Evolutionary conservation across 148 eudicot species (phyloP), one percentile per base, ranked within the genome.

Genomic region (Heliamphora exappendiculata): DNA sequence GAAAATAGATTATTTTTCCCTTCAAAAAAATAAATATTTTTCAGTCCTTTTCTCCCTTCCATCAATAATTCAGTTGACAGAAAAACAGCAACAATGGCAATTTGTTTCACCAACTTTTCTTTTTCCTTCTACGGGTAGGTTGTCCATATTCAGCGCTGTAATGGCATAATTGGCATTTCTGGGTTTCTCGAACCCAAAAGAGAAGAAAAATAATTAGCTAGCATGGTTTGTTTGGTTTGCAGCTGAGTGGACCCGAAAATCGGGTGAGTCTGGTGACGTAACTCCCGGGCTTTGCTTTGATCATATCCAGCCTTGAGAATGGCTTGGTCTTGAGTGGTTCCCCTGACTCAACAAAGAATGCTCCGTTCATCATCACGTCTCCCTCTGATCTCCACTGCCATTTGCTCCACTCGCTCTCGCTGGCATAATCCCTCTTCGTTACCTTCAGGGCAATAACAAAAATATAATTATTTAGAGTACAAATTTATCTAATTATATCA

Each of bases 351-450:
- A 70, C 41, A 33, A 70, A 70, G 24, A 28, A 16, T 7, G 74
- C 74, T 50, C 74, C 74, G 1, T 70, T 50, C 74, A 47, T 47
- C 74, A 70, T 49, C 74, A 70, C 31, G 31, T 70, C 74, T 29
- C 74, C 74, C 74, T 70, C 58, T 9, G 74, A 70, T 50, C 41
- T 49, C 74, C 74, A 70, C 17, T 70, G 58, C 74, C 74, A 70
- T 16, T 72, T 72, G 10, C 63, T 33, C 75, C 75, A 72, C 26
- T 2, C 33, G 1, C n/a, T n/a, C 45, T 53, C 63, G 0, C 45
- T 4, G 1, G 75, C 63, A 12, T 71, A 49, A 31, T 54, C 75
- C 39, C 63, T 54, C 7, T 51, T 16, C 3, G 75, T 72, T 4
- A 72, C 22, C 74, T 70, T 7, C 57, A 70, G n/a, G n/a, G n/a